phyloP scores from a whole-genome alignment of 2,329 filamentous ascomycete species.

The Lecanicillium sp. region DNA sequence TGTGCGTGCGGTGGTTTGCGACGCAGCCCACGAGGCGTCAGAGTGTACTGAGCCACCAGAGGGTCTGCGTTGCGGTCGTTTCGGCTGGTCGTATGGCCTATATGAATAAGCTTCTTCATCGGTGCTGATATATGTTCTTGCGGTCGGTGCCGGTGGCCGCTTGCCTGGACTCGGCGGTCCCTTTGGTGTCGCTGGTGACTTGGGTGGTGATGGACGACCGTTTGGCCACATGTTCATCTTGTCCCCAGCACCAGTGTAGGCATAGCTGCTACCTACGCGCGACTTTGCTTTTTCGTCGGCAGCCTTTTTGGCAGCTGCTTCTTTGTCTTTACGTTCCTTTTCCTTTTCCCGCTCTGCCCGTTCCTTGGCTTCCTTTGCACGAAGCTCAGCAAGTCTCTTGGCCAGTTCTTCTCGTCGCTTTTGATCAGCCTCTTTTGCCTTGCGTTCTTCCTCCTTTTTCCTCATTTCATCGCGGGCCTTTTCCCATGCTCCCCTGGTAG shows the following conservation, averaged over 20 bases:
- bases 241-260: slow-evolving; percentile 58
- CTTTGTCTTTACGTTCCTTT: slow-evolving; percentile 28
- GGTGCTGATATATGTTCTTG: slow-evolving; percentile 50
- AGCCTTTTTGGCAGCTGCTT: slow-evolving; percentile 25
- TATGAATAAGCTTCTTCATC: slow-evolving; percentile 64
- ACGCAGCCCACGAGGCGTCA: slow-evolving; percentile 79
- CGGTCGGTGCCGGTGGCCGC: slow-evolving; percentile 38
- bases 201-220: slow-evolving; percentile 38
- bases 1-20: slow-evolving; percentile 74
- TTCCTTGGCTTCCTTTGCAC: slow-evolving; percentile 46
- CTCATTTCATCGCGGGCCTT: slow-evolving; percentile 60
- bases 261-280: slow-evolving; percentile 46
- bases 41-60: slow-evolving; percentile 68
- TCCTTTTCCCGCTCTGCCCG: slow-evolving; percentile 33
- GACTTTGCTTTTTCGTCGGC: slow-evolving; percentile 19
- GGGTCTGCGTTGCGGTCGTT: slow-evolving; percentile 46
- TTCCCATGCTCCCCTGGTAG: slow-evolving; percentile 51
- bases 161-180: slow-evolving; percentile 24
- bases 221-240: slow-evolving; percentile 63
- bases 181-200: slow-evolving; percentile 20
- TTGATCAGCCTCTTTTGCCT: slow-evolving; percentile 50
- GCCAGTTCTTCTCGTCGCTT: slow-evolving; percentile 49
- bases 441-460: slow-evolving; percentile 55
- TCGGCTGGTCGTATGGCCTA: slow-evolving; percentile 67
- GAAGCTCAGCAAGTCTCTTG: slow-evolving; percentile 42